Evolutionary conservation across 495 filamentous ascomycete species (phyloP), one percentile per base, ranked within the genome.

Genomic region (Penicillium pulvis): DNA sequence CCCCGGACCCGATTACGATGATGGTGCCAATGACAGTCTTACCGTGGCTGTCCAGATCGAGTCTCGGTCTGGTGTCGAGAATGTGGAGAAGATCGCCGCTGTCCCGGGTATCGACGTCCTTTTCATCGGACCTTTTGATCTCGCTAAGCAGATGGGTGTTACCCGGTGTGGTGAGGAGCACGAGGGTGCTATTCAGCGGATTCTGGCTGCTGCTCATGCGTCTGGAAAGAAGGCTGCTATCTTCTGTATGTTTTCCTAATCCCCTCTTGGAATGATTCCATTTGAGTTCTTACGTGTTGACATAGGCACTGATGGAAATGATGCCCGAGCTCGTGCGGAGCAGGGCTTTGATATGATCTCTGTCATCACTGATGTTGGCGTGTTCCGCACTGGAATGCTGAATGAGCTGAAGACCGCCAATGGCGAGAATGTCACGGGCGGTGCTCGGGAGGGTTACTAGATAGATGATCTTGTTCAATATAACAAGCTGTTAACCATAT

Each of bases 301-400:
- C 28, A 2, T 54, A 77, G 74, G 74, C 49, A 85, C 83, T 1
- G 77, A 76, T 47, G 88, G 86, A 0, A 79, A 83, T 59, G 85
- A 91, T 65, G 84, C 88, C 6, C 82, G 75, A 57, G 57, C 67
- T 33, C 91, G 83, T 63, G 83, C 81, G 0, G 80, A 90, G 19
- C 79, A 80, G 61, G 90, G 90, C 3, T 94, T 91, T 56, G 79
- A 92, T 64, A 92, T 94, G 89, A 79, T 92, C 43, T 86, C 80
- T 59, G 79, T 83, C 0, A 82, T 77, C 6, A 84, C 84, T 4
- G 87, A 90, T 75, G 78, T 81, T 52, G 81, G 79, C 16, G 74
- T 82, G 3, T 59, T 89, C 6, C 65, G 65, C 24, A 54, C 60
- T 6, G 75, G 59, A 1, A 78, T 78, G 70, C 50, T 69, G 35